Base-by-base conservation (phyloP, 345 rosid genomes). In the Populus pruinosa region DNA sequence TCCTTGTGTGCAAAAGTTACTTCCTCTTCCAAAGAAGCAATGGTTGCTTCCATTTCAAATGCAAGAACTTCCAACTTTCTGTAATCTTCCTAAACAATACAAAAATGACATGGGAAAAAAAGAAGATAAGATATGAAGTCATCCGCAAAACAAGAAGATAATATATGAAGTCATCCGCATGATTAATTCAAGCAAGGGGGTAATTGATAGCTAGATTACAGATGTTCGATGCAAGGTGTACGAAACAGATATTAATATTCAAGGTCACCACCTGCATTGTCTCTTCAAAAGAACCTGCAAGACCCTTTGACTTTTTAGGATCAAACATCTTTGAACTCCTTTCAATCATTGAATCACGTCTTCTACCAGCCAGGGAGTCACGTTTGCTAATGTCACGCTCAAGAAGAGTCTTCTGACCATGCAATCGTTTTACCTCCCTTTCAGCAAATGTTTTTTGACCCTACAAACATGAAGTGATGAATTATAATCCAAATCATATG, bases 21-120 rank as follows among this genome's bases (percentile, higher is more conserved):
- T 81, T 91, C 86, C 81, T 90, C 96, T 78, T 91, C 97, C 81
- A 93, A 77, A 77, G 98, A 89, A 85, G 90, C 96, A 84, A 91
- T 90, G 67, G 92, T 87, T 83, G 94, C 81, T 82, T 95, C 98
- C 99, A 91, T 91, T 82, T 95, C 98, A 91, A 92, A 91, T 70
- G 94, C 93, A 81, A 88, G 91, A 80, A 90, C 89, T 88, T 93
- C 99, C 80, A 95, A 83, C 81, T 87, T 83, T 77, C 50, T 84
- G 81, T 87, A 89, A 5, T 93, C 96, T 76, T 93, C 99, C 99
- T 95, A 80, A 76, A 79, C 66, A 83, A 77, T 49, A 79, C 16
- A 69, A 70, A 71, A 78, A 72, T 16, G 25, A 35, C 18, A 41
- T 31, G 74, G 69, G 68, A 69, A 69, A 73, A 80, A 61, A 59